A percentile compares a stretch with the other conserved stretches of the same genome.
Evolutionary conservation across 108 stramenopile species (phyloP).

Genomic region (Schizochytrium sp.): DNA sequence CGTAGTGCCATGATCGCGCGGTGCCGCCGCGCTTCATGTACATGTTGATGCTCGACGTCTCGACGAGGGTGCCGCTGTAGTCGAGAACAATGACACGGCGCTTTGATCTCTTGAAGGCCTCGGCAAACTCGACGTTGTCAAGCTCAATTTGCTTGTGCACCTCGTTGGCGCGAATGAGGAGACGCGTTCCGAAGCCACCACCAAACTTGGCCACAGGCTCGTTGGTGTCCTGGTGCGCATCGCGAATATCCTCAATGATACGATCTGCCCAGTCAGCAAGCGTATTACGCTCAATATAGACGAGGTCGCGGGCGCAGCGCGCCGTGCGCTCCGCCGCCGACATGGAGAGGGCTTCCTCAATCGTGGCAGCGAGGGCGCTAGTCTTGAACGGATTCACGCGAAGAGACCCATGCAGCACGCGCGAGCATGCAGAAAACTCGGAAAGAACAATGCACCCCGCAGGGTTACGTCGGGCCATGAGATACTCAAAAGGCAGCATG

Average conservation of each 20-base stretch:
- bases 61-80: conserved; percentile 53
- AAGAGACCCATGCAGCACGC: conserved; percentile 88
- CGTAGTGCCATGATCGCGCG: not conserved
- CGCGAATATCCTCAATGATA: conserved; percentile 23
- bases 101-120: conserved; percentile 28
- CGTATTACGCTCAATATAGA: not conserved
- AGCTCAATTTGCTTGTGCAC: conserved; percentile 34
- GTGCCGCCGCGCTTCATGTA: conserved; percentile 4
- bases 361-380: conserved; percentile 24
- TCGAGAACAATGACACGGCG: conserved; percentile 54
- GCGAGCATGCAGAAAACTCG: conserved; percentile 66
- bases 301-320: not conserved
- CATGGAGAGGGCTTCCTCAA: conserved; percentile 23
- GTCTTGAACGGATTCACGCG: conserved; percentile 55
- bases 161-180: conserved; percentile 63
- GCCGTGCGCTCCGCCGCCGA: not conserved
- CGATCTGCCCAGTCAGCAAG: conserved; percentile 13
- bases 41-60: conserved; percentile 8
- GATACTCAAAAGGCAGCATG: not conserved
- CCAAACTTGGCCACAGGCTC: not conserved
- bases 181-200: conserved; percentile 51
- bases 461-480: not conserved
- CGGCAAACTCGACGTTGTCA: conserved; percentile 23
- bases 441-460: conserved; percentile 45
- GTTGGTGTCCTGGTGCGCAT: not conserved